Conservation (phyloP, 2,329 filamentous ascomycete genomes). For the Neospermospora avenae region DNA sequence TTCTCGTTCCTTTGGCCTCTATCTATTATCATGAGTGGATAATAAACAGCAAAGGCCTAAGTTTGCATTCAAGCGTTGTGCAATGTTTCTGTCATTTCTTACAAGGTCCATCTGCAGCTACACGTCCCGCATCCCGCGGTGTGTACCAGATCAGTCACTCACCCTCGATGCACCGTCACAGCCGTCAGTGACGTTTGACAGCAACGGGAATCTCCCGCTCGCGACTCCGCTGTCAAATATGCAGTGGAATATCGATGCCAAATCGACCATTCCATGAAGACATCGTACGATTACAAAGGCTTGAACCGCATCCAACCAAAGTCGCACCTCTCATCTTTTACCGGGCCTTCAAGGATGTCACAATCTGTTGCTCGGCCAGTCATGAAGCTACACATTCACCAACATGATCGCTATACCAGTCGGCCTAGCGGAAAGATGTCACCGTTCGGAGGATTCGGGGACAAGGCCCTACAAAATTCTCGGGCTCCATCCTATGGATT, state of each 20-base stretch:
- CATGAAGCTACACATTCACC: background rate
- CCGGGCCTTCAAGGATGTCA: background rate
- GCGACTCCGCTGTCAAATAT: conserved; percentile 12
- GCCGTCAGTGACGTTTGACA: conserved; percentile 1
- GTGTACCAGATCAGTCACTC: conserved; percentile 6
- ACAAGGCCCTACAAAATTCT: background rate
- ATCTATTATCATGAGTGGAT: background rate
- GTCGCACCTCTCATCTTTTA: conserved; percentile 2
- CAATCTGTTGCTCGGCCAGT: background rate
- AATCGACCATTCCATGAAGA: background rate
- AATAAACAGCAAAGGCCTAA: background rate
- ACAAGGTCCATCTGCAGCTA: background rate
- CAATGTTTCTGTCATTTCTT: background rate
- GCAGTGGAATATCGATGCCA: background rate
- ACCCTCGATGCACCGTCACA: conserved; percentile 1
- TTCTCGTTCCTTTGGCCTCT: background rate
- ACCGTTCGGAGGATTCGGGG: background rate
- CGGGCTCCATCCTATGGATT: background rate
- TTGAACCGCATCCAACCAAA: background rate
- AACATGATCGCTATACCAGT: background rate
- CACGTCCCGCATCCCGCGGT: background rate
- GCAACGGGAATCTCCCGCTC: conserved; percentile 8
- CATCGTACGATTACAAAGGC: background rate
- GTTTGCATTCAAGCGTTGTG: background rate
- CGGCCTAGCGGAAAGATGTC: background rate